Conservation (phyloP, 1,284 basidiomycete species). For the Cutaneotrichosporon arboriforme region DNA sequence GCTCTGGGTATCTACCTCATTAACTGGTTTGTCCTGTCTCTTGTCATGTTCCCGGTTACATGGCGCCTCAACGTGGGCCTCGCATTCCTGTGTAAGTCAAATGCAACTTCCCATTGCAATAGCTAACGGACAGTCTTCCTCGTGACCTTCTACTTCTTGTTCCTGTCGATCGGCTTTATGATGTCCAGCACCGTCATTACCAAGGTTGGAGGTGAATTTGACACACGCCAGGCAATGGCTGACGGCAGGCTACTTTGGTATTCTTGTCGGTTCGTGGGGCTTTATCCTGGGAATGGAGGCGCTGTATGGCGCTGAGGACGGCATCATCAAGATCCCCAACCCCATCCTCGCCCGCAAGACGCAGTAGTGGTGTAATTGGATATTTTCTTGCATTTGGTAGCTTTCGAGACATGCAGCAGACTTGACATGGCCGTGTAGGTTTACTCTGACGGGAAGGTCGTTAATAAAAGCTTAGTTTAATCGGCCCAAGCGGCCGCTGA, state of each 20-base stretch:
- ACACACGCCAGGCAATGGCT: neutral
- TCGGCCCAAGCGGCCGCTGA: too few species aligned
- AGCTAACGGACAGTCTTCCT: constrained; percentile 2
- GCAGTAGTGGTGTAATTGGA: too few species aligned
- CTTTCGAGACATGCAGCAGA: too few species aligned
- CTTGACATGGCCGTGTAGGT: too few species aligned
- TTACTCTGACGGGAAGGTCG: too few species aligned
- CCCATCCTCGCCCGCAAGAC: too few species aligned
- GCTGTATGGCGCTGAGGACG: constrained; percentile 13
- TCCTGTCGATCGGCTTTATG: constrained; percentile 17
- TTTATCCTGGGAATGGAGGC: constrained; percentile 13
- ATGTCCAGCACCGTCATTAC: constrained; percentile 4
- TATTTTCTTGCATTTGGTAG: too few species aligned
- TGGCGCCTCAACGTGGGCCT: constrained; percentile 15
- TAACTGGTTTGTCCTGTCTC: constrained; percentile 10
- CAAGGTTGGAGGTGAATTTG: constrained; percentile 5
- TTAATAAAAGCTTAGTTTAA: too few species aligned
- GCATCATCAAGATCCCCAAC: constrained; percentile 13
- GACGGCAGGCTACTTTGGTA: constrained; percentile 11
- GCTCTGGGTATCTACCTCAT: constrained; percentile 14
- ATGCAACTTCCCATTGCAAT: too few species aligned
- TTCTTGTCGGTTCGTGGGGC: constrained; percentile 13
- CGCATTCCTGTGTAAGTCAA: constrained; percentile 8
- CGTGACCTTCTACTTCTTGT: constrained; percentile 16
- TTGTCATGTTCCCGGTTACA: constrained; percentile 13